phyloP scores from a whole-genome alignment of 352 stramenopile genomes.

The Globisporangium middletonii region DNA sequence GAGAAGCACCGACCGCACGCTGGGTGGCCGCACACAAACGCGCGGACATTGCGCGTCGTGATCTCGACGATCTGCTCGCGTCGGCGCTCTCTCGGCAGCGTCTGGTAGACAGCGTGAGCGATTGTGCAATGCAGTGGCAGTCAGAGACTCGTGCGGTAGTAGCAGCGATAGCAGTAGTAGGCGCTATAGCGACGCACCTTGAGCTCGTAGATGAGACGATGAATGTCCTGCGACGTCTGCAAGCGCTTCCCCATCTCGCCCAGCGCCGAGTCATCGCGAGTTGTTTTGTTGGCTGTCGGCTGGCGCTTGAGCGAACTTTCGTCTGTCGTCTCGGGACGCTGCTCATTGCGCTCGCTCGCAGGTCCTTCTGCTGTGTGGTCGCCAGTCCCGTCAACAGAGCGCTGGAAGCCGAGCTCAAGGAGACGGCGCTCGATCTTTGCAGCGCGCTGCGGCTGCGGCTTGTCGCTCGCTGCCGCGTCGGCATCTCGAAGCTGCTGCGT shows the following conservation, averaged over 20 bases:
- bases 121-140: neutral
- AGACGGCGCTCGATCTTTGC: slow-evolving; percentile 33
- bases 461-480: neutral
- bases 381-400: slow-evolving; percentile 9
- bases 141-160: neutral
- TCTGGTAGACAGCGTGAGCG: slow-evolving; percentile 13
- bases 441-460: slow-evolving; percentile 36
- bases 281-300: neutral
- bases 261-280: slow-evolving; percentile 10
- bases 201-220: slow-evolving; percentile 58
- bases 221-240: slow-evolving; percentile 36
- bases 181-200: slow-evolving; percentile 22
- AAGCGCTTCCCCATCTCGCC: slow-evolving; percentile 1
- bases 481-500: neutral
- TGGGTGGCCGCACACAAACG: slow-evolving; percentile 49
- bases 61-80: slow-evolving; percentile 48
- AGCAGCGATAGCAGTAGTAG: neutral
- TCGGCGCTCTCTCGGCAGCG: slow-evolving; percentile 33
- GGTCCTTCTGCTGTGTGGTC: too few relatives aligned
- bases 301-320: neutral
- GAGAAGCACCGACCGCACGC: slow-evolving; percentile 59
- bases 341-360: neutral
- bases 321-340: slow-evolving; percentile 5
- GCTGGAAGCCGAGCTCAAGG: slow-evolving; percentile 35
- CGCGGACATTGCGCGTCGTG: slow-evolving; percentile 27